phyloP scores from a whole-genome alignment of 495 filamentous ascomycete species.

The Penicillium waksmanii region DNA sequence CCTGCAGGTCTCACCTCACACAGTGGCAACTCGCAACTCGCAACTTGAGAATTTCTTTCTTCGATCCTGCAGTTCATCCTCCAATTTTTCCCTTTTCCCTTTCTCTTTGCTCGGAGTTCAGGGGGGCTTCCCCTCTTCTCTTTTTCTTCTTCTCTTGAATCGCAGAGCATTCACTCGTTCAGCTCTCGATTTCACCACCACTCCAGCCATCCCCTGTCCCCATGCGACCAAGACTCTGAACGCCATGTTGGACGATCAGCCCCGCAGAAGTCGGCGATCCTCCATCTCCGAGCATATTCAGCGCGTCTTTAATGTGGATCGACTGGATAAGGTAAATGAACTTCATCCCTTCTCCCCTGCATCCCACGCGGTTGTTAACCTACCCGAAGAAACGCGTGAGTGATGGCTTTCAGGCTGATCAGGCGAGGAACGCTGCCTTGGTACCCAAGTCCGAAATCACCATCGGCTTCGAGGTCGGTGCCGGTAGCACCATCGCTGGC shows the following conservation, averaged over 20 bases:
- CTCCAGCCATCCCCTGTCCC: not conserved
- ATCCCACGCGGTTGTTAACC: too few relatives aligned
- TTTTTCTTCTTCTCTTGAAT: conserved; percentile 2
- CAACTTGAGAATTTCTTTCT: conserved; percentile 22
- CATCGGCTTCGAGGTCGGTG: not conserved
- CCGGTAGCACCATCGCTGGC: conserved; percentile 3
- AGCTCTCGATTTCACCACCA: conserved; percentile 9
- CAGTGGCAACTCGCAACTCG: conserved; percentile 19
- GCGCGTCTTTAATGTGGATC: conserved; percentile 37
- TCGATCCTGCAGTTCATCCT: conserved; percentile 6
- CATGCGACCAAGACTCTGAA: not conserved
- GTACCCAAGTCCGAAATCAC: conserved; percentile 15
- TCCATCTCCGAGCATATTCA: conserved; percentile 43
- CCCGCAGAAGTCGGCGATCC: conserved; percentile 33
- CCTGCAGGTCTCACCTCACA: conserved; percentile 25
- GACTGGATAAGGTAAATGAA: conserved; percentile 27
- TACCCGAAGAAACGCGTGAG: conserved; percentile 21
- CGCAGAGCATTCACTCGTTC: not conserved
- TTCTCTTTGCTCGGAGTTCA: too few relatives aligned
- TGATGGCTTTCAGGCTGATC: conserved; percentile 2
- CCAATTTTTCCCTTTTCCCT: not conserved
- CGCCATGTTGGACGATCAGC: conserved; percentile 21
- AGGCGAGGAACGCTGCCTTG: not conserved
- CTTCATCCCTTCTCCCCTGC: not conserved
- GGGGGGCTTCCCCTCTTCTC: not conserved